Percentiles rank a stretch among this genome's conserved stretches.
phyloP scores from a whole-genome alignment of 345 rosid genomes.

The Ailanthus altissimus region DNA sequence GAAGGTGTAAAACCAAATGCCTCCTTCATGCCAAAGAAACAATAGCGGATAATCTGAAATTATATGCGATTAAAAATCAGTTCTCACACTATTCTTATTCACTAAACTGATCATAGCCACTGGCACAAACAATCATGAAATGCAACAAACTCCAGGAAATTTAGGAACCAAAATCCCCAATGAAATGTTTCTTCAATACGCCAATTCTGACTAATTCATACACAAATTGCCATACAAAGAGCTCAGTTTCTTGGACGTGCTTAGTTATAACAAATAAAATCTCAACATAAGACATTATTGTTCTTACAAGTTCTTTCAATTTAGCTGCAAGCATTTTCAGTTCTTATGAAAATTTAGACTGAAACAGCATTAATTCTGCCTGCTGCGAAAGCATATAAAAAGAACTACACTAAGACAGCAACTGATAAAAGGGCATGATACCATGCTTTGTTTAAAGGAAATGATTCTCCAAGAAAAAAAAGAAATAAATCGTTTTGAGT shows the following conservation, averaged over 20 bases:
- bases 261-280: neutral
- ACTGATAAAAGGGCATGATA: neutral
- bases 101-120: neutral
- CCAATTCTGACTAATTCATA: neutral
- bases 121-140: conserved; percentile 1
- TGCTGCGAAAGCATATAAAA: neutral
- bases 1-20: conserved; percentile 83
- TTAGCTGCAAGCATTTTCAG: neutral
- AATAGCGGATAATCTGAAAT: conserved; percentile 82
- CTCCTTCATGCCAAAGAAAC: conserved; percentile 93
- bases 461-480: neutral
- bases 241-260: neutral
- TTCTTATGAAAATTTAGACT: neutral
- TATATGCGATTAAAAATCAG: conserved; percentile 9
- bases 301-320: neutral
- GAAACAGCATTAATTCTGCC: neutral
- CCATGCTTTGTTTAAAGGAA: neutral
- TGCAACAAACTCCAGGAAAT: neutral
- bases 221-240: neutral
- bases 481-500: neutral
- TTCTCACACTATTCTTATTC: neutral
- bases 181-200: neutral
- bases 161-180: no score
- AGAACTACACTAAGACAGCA: neutral
- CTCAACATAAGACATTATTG: neutral